These are phyloP conservation scores for Exophiala xenobiotica DNA, from an alignment of 2,329 filamentous ascomycete species.

Conservation along the genomic window DNA sequence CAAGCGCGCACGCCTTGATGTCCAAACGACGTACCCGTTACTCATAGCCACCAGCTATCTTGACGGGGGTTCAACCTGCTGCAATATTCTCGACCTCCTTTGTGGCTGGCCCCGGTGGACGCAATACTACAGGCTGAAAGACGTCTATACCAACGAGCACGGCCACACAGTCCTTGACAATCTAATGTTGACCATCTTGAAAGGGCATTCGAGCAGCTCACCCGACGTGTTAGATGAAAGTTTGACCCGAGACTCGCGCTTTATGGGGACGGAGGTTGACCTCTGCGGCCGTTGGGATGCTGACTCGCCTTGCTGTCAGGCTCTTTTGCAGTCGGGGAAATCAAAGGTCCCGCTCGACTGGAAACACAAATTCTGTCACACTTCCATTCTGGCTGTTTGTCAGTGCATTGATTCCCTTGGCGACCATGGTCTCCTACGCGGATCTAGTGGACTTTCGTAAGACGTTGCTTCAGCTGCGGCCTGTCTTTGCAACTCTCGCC, in stretches of 20 bases:
- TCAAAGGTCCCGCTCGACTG: conserved; percentile 36
- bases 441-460: conserved; percentile 35
- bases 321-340: conserved; percentile 33
- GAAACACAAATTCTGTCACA: conserved; percentile 50
- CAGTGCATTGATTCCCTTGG: conserved; percentile 34
- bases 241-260: conserved; percentile 31
- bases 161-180: conserved; percentile 43
- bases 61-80: conserved; percentile 39
- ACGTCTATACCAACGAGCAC: conserved; percentile 30
- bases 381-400: conserved; percentile 41
- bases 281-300: conserved; percentile 47
- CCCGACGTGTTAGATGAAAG: conserved; percentile 34
- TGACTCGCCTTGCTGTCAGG: conserved; percentile 39
- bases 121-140: not conserved
- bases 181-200: conserved; percentile 40
- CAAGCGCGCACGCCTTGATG: conserved; percentile 24
- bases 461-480: conserved; percentile 35
- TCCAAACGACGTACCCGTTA: conserved; percentile 33
- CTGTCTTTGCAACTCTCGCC: conserved; percentile 35
- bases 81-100: conserved; percentile 21
- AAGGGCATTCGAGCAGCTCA: conserved; percentile 36
- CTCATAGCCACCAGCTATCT: conserved; percentile 42
- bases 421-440: not conserved
- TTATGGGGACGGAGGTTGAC: conserved; percentile 43
- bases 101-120: not conserved